These are phyloP conservation scores for Suillus americanus DNA, from an alignment of 768 basidiomycete species.

Conservation along the genomic window DNA sequence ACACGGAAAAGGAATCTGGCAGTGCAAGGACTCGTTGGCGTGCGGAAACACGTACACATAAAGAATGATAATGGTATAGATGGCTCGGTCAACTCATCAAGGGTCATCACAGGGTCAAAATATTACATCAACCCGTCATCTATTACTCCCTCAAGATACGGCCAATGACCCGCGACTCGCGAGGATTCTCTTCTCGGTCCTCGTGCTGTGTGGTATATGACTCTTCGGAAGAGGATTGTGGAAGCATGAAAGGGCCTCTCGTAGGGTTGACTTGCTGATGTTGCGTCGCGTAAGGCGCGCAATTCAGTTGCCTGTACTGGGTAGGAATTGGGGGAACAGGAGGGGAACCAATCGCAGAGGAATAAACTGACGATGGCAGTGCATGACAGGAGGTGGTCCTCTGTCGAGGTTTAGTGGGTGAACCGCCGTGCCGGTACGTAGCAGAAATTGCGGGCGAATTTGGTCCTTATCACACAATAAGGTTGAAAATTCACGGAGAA, in stretches of 20 bases:
- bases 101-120: background rate
- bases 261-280: background rate
- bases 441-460: background rate
- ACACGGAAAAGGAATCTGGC: background rate
- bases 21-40: background rate
- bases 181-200: background rate
- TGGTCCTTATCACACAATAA: slow-evolving; percentile 6
- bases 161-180: background rate
- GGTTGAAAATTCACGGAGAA: background rate
- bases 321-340: slow-evolving; percentile 24
- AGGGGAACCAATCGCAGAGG: slow-evolving; percentile 12
- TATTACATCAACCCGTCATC: background rate
- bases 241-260: background rate
- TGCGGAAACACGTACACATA: background rate
- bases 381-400: background rate
- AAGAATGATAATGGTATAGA: background rate
- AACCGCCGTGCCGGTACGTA: background rate
- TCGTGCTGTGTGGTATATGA: background rate
- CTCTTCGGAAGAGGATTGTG: no score
- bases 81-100: background rate
- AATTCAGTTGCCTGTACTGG: slow-evolving; percentile 3
- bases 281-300: slow-evolving; percentile 1
- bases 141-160: background rate
- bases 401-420: slow-evolving; percentile 2
- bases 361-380: background rate